These are phyloP conservation scores for Jamesozyma rosinii DNA, from an alignment of 805 yeast genomes.

Conservation along the genomic window DNA sequence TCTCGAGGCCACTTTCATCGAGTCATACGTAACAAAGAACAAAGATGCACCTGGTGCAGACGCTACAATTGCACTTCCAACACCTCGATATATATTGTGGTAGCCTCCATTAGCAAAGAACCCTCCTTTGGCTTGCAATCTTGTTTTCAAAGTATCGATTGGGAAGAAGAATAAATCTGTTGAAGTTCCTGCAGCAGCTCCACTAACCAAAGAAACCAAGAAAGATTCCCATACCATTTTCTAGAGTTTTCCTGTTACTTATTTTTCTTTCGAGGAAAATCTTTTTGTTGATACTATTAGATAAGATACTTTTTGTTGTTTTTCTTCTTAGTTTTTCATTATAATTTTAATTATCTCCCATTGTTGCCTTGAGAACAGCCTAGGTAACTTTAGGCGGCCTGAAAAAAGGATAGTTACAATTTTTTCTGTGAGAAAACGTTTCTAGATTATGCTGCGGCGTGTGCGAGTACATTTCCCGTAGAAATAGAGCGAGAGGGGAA, in stretches of 20 bases:
- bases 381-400: no score
- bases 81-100: constrained; percentile 80
- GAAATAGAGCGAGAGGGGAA: no score
- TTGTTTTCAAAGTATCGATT: constrained; percentile 87
- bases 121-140: constrained; percentile 93
- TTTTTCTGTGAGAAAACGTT: no score
- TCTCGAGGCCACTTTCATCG: constrained; percentile 43
- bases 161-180: constrained; percentile 94
- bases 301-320: neutral
- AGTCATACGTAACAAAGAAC: constrained; percentile 78
- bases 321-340: neutral
- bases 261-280: neutral
- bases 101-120: constrained; percentile 90
- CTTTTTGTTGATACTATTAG: neutral
- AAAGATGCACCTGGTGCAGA: constrained; percentile 84
- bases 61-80: constrained; percentile 89
- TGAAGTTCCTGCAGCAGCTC: constrained; percentile 93
- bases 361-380: no score
- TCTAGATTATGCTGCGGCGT: no score
- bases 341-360: no score
- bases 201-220: constrained; percentile 42
- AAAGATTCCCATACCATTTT: constrained; percentile 7
- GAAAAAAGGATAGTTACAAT: no score
- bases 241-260: neutral
- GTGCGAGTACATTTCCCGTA: no score